A percentile compares a stretch with the other conserved stretches of the same genome.
Conservation (phyloP, 805 yeast genomes). For the Trichomonascus vanleenenianus region DNA sequence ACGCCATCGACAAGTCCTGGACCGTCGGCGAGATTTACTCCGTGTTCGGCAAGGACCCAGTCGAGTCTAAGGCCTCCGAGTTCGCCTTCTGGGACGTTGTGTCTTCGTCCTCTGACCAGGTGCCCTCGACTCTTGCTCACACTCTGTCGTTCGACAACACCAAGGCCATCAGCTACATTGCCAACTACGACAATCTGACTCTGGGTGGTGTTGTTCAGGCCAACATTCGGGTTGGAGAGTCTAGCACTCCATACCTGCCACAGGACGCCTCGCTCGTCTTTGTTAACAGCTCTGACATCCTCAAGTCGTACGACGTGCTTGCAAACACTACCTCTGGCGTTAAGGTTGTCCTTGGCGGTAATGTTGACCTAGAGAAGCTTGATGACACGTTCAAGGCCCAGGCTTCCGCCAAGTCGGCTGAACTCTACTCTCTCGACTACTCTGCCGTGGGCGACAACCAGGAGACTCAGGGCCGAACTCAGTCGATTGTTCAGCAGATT, state of each 20-base stretch:
- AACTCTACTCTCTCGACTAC: conserved; percentile 53
- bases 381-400: conserved; percentile 46
- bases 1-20: conserved; percentile 19
- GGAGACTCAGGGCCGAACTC: conserved; percentile 68
- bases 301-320: conserved; percentile 53
- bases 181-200: conserved; percentile 62
- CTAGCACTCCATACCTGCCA: conserved; percentile 27
- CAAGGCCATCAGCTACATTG: conserved; percentile 45
- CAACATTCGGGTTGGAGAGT: conserved; percentile 40
- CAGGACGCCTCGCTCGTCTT: conserved; percentile 58
- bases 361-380: conserved; percentile 39
- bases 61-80: conserved; percentile 25
- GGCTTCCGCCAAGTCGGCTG: conserved; percentile 45
- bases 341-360: conserved; percentile 36
- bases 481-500: conserved; percentile 65
- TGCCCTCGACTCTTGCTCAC: conserved; percentile 60
- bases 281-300: conserved; percentile 51
- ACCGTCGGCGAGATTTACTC: conserved; percentile 15
- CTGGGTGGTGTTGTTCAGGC: conserved; percentile 73
- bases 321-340: conserved; percentile 52
- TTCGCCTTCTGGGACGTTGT: conserved; percentile 65
- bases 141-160: conserved; percentile 52
- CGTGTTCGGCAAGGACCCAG: conserved; percentile 16
- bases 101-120: conserved; percentile 43
- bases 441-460: conserved; percentile 57